Conservation (phyloP, 805 yeast species). For the Nakazawaea wyomingensis region DNA sequence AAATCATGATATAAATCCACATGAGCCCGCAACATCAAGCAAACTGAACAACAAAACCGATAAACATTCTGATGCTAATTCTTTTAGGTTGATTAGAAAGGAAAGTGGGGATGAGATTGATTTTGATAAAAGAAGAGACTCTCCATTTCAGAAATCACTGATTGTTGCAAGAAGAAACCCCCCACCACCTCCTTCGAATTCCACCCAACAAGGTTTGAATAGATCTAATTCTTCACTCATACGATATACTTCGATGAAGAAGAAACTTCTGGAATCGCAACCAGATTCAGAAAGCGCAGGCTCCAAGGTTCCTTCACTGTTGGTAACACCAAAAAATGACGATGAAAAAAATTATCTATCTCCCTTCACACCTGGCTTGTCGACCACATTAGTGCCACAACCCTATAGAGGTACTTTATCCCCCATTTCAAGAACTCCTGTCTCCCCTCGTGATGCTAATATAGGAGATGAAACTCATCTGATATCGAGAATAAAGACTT, state of each 20-base stretch:
- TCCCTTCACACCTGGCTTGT: conserved; percentile 38
- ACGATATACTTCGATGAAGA: not conserved
- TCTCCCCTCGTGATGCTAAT: conserved; percentile 14
- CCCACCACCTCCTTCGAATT: conserved; percentile 56
- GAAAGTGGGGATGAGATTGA: conserved; percentile 65
- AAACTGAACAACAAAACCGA: conserved; percentile 18
- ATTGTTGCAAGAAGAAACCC: conserved; percentile 68
- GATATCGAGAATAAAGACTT: not conserved
- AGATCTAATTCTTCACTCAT: conserved; percentile 5
- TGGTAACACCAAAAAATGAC: conserved; percentile 6
- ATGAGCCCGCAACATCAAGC: not conserved
- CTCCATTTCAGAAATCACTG: conserved; percentile 58
- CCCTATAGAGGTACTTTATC: conserved; percentile 30
- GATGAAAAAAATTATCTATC: conserved; percentile 19
- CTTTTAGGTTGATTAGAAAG: conserved; percentile 65
- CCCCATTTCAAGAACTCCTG: conserved; percentile 25
- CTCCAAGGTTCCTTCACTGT: too few species aligned
- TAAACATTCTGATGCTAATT: conserved; percentile 17
- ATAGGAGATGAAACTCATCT: not conserved
- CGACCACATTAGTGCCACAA: conserved; percentile 36
- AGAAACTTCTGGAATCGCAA: conserved; percentile 1
- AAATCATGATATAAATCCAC: conserved; percentile 6
- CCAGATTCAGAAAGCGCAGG: too few species aligned
- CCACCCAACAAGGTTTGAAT: conserved; percentile 12
- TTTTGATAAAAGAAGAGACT: conserved; percentile 70